Evolutionary conservation across 768 basidiomycete species (phyloP), one percentile per base, ranked within the genome.

Genomic region (Clathrus columnatus): DNA sequence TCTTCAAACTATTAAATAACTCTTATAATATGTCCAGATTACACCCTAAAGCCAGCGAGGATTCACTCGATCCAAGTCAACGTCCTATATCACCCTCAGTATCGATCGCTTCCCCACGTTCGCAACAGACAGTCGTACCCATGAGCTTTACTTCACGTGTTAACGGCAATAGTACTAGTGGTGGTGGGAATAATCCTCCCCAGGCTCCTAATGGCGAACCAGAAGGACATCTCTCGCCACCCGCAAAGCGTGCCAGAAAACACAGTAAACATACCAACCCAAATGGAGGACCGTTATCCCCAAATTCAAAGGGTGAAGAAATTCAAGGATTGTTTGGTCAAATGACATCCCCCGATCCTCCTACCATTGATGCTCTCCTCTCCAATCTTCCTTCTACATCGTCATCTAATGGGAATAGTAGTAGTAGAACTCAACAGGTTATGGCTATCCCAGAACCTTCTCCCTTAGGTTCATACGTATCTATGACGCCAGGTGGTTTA

Each of bases 91-190:
- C 36, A n/a, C 36, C 36, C 36, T 27, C 53, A 1, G 24, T 43
- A 16, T 47, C 53, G 16, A 32, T 47, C 11, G 42, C 43, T 45
- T 54, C 53, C 11, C 53, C 53, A n/a, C 53, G 53, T 23, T 21
- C 43, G 14, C 43, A 54, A 23, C 42, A 47, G 44, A 54, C 53
- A n/a, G 47, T 46, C 17, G 41, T 54, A 14, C 42, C 42, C 4
- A 54, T 54, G 53, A 18, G 53, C 7, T 54, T 54, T 24, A 43
- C 42, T 7, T 43, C 53, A 16, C 20, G 42, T 4, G 43, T 54
- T n/a, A 45, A 41, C 26, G n/a, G n/a, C n/a, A n/a, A n/a, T n/a
- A n/a, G n/a, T n/a, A n/a, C n/a, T n/a, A n/a, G n/a, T n/a, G n/a
- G n/a, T n/a, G n/a, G n/a, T n/a, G n/a, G n/a, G n/a, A n/a, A n/a